Conservation (phyloP, 768 basidiomycete species). For the Lactifluus piperatus region DNA sequence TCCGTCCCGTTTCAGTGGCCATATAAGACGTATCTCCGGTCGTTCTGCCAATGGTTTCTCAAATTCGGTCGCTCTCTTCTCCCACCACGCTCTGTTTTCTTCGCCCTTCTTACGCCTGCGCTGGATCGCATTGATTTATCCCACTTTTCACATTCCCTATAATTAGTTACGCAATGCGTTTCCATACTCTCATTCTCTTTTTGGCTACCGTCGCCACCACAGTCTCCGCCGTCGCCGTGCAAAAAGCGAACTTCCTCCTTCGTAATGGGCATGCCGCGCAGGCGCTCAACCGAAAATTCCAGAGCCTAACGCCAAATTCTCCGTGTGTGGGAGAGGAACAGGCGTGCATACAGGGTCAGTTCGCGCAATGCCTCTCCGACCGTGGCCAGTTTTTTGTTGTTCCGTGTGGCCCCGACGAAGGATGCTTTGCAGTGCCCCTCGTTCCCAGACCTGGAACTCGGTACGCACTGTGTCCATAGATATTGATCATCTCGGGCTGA, state of each 20-base stretch:
- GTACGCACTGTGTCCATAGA: background rate
- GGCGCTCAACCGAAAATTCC: conserved; percentile 22
- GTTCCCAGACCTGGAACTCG: conserved; percentile 27
- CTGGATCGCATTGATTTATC: background rate
- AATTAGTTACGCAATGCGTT: conserved; percentile 4
- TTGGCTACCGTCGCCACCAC: background rate
- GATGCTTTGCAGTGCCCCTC: conserved; percentile 25
- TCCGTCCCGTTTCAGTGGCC: too few species aligned
- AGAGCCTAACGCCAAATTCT: conserved; percentile 22
- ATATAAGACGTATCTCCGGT: too few species aligned
- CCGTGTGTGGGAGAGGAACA: conserved; percentile 29
- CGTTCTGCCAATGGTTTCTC: too few species aligned
- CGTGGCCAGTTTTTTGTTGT: conserved; percentile 16
- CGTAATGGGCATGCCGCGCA: conserved; percentile 23
- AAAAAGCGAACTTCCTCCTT: conserved; percentile 22
- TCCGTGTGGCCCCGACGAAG: conserved; percentile 2
- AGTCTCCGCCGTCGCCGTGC: conserved; percentile 15
- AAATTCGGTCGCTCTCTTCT: too few species aligned
- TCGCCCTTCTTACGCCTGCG: background rate
- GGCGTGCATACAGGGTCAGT: conserved; percentile 11
- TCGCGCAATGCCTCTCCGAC: conserved; percentile 26
- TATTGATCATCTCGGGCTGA: background rate
- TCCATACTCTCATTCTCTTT: background rate
- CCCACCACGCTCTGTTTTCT: too few species aligned
- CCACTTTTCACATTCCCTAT: background rate